Evolutionary conservation across 306 rosid species (phyloP).

Genomic region (Dicorynia guianensis): DNA sequence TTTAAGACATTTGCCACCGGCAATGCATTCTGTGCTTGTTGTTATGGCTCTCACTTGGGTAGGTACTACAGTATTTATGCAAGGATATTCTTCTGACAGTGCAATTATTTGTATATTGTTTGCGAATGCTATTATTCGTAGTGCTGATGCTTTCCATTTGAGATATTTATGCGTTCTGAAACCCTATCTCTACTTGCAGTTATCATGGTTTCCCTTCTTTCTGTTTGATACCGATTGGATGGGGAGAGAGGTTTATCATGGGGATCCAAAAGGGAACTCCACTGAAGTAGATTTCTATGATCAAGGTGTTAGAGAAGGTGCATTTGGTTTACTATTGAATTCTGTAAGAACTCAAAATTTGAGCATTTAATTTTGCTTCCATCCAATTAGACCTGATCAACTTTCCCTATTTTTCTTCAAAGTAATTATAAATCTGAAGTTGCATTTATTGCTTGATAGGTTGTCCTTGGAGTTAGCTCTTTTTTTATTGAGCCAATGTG

Average conservation of each 20-base stretch:
- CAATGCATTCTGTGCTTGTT: constrained; percentile 95
- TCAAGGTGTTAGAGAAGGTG: constrained; percentile 99
- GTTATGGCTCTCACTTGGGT: constrained; percentile 99
- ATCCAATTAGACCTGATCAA: constrained; percentile 5
- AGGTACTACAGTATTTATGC: constrained; percentile 42
- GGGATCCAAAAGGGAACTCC: constrained; percentile 83
- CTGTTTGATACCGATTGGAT: constrained; percentile 99
- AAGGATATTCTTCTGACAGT: constrained; percentile 28
- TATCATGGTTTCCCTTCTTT: constrained; percentile 98
- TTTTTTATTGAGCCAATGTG: constrained; percentile 97
- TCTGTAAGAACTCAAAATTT: constrained; percentile 89
- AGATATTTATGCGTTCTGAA: constrained; percentile 34
- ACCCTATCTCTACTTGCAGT: constrained; percentile 56
- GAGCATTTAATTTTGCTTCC: constrained; percentile 32
- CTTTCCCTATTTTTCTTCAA: not conserved
- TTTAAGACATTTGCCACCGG: constrained; percentile 96
- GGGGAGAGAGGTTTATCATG: constrained; percentile 99
- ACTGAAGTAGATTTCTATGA: constrained; percentile 66
- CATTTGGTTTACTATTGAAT: constrained; percentile 99
- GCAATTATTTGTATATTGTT: constrained; percentile 13
- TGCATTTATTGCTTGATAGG: constrained; percentile 54
- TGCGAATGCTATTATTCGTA: constrained; percentile 23
- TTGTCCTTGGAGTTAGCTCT: constrained; percentile 94
- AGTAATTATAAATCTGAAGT: constrained; percentile 32
- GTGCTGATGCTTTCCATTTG: constrained; percentile 39